phyloP scores from a whole-genome alignment of 2,329 filamentous ascomycete species.

The Diatrype stigma region DNA sequence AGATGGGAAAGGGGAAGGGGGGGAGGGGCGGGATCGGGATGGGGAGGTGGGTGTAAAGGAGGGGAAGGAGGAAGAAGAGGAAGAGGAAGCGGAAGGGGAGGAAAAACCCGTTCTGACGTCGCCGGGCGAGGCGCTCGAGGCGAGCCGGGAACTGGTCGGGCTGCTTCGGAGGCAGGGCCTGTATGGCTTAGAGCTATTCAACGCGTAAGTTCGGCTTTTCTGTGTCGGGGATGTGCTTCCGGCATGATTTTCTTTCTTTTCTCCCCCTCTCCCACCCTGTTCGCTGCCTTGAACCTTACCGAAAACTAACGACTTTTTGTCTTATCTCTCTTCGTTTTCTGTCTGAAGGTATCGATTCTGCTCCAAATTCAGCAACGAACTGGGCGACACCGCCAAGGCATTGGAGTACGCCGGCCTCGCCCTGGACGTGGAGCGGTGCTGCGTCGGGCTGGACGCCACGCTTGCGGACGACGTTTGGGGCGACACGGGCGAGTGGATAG shows the following conservation, averaged over 20 bases:
- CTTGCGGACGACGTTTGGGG: background rate
- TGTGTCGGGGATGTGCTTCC: background rate
- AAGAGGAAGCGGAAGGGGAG: too few relatives aligned
- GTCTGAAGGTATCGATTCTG: background rate
- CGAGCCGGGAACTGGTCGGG: background rate
- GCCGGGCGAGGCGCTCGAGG: background rate
- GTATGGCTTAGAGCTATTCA: background rate
- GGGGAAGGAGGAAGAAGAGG: too few relatives aligned
- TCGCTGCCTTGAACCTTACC: too few relatives aligned
- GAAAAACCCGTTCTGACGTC: background rate
- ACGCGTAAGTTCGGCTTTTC: background rate
- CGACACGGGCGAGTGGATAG: background rate
- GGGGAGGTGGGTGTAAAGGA: too few relatives aligned
- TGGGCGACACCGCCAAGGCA: background rate
- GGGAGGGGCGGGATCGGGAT: too few relatives aligned
- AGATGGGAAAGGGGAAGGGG: too few relatives aligned
- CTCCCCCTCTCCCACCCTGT: too few relatives aligned
- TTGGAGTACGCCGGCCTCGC: background rate
- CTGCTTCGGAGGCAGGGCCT: background rate
- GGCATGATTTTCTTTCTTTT: background rate
- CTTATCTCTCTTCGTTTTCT: too few relatives aligned
- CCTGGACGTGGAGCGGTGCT: background rate
- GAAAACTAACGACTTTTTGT: too few relatives aligned
- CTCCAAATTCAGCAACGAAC: background rate
- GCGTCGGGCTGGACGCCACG: background rate